Percentiles rank a stretch among this genome's conserved stretches.
phyloP scores from a whole-genome alignment of 495 filamentous ascomycete genomes.

The Pseudoneurospora amorphoporcata region DNA sequence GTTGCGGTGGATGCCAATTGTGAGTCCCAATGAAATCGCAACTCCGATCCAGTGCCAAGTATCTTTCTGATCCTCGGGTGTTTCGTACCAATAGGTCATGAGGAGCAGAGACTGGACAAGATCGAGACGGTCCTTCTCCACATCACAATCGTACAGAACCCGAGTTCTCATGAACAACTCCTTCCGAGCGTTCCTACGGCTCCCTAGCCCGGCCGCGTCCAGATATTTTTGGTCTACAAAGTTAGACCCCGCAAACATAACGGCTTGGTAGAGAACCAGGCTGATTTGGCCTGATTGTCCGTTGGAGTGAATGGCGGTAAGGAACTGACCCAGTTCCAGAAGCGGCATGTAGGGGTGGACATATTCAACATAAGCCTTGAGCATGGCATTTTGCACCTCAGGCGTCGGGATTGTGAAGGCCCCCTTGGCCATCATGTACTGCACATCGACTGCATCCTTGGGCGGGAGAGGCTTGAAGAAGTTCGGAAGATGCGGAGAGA shows the following conservation, averaged over 20 bases:
- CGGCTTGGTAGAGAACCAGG: slow-evolving; percentile 68
- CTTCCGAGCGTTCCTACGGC: slow-evolving; percentile 63
- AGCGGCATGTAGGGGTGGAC: slow-evolving; percentile 89
- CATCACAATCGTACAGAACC: slow-evolving; percentile 80
- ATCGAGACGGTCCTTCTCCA: slow-evolving; percentile 69
- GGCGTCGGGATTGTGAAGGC: slow-evolving; percentile 59
- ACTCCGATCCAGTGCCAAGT: slow-evolving; percentile 92
- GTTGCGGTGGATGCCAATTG: slow-evolving; percentile 74
- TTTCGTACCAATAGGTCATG: slow-evolving; percentile 90
- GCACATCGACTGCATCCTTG: slow-evolving; percentile 57
- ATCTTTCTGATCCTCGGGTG: slow-evolving; percentile 80
- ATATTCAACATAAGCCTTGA: slow-evolving; percentile 69
- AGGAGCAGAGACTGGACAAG: slow-evolving; percentile 76
- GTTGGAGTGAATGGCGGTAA: slow-evolving; percentile 54
- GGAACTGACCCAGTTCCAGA: slow-evolving; percentile 63
- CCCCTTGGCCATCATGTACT: slow-evolving; percentile 64
- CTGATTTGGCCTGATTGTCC: slow-evolving; percentile 58
- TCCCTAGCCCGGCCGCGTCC: slow-evolving; percentile 56
- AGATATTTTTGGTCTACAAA: slow-evolving; percentile 66
- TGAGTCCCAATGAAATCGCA: slow-evolving; percentile 71
- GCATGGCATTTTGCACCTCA: slow-evolving; percentile 58
- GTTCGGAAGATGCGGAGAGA: slow-evolving; percentile 39
- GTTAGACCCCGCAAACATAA: slow-evolving; percentile 72
- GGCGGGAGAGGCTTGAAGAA: slow-evolving; percentile 65
- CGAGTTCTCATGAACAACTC: slow-evolving; percentile 70